phyloP scores from a whole-genome alignment of 306 rosid species.

The Inga leiocalycina region DNA sequence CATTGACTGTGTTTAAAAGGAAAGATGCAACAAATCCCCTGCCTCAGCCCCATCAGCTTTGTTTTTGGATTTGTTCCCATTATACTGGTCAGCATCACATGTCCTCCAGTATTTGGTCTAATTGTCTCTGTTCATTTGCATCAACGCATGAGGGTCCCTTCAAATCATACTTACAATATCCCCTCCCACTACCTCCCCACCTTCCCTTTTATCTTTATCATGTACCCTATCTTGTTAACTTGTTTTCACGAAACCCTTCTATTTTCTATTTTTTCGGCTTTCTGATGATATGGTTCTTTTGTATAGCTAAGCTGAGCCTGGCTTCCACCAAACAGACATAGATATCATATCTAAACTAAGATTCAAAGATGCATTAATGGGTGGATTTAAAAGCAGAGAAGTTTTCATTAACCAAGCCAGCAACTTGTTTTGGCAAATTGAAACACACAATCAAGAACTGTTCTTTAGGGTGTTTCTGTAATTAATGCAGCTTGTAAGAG shows the following conservation, averaged over 20 bases:
- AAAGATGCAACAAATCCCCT: conserved; percentile 31
- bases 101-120: conserved; percentile 38
- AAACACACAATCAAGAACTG: neutral
- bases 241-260: neutral
- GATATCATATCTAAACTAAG: neutral
- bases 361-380: neutral
- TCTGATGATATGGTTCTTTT: neutral
- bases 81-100: conserved; percentile 39
- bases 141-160: conserved; percentile 25
- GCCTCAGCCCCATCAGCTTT: conserved; percentile 24
- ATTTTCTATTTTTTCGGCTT: neutral
- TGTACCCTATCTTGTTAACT: conserved; percentile 36
- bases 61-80: conserved; percentile 40
- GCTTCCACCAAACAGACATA: conserved; percentile 2
- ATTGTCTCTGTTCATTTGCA: conserved; percentile 33
- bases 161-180: neutral
- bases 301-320: neutral
- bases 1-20: conserved; percentile 22
- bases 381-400: neutral
- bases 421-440: neutral
- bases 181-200: neutral
- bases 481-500: neutral
- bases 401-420: neutral
- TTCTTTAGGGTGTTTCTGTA: neutral
- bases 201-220: conserved; percentile 11